phyloP scores from a whole-genome alignment of 257 asterid genomes.

The Nicotiana otophora region DNA sequence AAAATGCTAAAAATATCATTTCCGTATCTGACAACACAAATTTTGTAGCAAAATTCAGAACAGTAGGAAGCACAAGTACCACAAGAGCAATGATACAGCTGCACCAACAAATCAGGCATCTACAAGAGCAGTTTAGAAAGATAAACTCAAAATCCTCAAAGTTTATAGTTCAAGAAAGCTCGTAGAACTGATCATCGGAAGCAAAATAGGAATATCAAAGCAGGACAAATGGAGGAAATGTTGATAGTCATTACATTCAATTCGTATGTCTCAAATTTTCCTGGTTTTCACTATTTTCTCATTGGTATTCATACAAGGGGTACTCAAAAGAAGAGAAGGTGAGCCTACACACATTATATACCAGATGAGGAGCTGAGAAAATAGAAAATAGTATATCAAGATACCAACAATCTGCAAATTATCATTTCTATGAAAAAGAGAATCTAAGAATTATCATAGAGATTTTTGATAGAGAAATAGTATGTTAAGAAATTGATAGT shows the following conservation, averaged over 20 bases:
- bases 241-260: neutral
- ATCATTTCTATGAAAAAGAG: neutral
- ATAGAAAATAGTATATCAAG: neutral
- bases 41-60: too few relatives aligned
- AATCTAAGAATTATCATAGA: neutral
- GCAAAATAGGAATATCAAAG: neutral
- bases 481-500: neutral
- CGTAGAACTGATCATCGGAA: too few relatives aligned
- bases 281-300: neutral
- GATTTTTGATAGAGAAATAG: neutral
- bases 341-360: neutral
- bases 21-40: too few relatives aligned
- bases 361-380: neutral
- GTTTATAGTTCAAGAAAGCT: neutral
- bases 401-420: neutral
- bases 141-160: neutral
- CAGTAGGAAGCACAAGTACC: neutral
- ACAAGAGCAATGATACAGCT: neutral
- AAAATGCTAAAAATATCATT: too few relatives aligned
- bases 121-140: neutral
- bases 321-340: neutral
- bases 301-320: neutral
- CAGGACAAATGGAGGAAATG: neutral
- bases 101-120: neutral
- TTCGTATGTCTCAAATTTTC: neutral